Conservation (phyloP, 2,329 filamentous ascomycete genomes). For the Pyrenophora graminea region DNA sequence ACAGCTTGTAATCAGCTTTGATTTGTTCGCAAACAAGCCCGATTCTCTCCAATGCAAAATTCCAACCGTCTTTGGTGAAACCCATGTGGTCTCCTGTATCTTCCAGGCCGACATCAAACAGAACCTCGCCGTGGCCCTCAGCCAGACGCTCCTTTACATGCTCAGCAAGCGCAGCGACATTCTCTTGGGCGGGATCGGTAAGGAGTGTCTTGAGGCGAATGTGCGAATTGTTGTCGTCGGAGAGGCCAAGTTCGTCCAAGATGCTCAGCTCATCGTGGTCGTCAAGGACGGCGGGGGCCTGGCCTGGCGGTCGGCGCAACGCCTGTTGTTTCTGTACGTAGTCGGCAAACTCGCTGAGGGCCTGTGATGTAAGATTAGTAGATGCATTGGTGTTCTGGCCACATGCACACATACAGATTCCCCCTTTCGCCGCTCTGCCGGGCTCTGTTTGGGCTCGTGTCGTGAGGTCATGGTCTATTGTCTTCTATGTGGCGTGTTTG, state of each 20-base stretch:
- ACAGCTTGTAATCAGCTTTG: slow-evolving; percentile 75
- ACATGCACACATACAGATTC: slow-evolving; percentile 68
- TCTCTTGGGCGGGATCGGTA: slow-evolving; percentile 61
- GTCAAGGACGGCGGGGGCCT: slow-evolving; percentile 51
- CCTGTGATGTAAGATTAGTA: slow-evolving; percentile 51
- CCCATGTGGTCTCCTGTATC: slow-evolving; percentile 85
- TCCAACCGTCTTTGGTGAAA: slow-evolving; percentile 75
- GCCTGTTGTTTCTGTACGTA: slow-evolving; percentile 95
- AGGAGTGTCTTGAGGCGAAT: slow-evolving; percentile 77
- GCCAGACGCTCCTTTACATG: slow-evolving; percentile 67
- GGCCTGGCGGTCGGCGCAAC: slow-evolving; percentile 56
- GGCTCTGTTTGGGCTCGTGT: slow-evolving; percentile 61
- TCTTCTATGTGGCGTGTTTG: slow-evolving; percentile 12
- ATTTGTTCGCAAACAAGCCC: slow-evolving; percentile 65
- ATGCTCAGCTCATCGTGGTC: slow-evolving; percentile 90
- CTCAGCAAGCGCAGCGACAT: slow-evolving; percentile 65
- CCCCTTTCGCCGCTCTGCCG: slow-evolving; percentile 81
- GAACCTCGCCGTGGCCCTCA: slow-evolving; percentile 84
- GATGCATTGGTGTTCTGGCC: not conserved
- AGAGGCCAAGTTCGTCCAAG: slow-evolving; percentile 75
- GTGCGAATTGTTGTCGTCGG: slow-evolving; percentile 66
- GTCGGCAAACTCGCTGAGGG: slow-evolving; percentile 94
- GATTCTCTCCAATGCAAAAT: slow-evolving; percentile 69
- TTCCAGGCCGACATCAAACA: slow-evolving; percentile 92
- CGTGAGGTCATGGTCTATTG: slow-evolving; percentile 37